Percentiles rank a stretch among this genome's conserved stretches.
These are phyloP conservation scores for Cunninghamia lanceolata DNA, from an alignment of 75 land plant species.

Conservation along the genomic window DNA sequence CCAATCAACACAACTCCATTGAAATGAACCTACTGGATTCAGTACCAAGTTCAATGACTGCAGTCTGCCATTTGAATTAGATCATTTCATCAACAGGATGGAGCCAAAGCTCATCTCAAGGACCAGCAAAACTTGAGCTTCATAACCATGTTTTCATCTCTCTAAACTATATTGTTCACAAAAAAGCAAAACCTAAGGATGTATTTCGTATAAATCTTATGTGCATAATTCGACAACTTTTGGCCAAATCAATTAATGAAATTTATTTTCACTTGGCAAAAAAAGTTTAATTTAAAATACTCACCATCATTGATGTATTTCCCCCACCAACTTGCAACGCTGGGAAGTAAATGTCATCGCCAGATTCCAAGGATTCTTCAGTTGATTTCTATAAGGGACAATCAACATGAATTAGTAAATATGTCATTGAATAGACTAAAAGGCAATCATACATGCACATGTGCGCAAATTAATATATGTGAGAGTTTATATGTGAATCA, in stretches of 20 bases:
- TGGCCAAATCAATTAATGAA: background rate
- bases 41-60: background rate
- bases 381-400: slow-evolving; percentile 15
- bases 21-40: background rate
- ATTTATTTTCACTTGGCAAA: background rate
- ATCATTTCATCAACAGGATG: background rate
- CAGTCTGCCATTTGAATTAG: background rate
- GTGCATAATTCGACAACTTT: background rate
- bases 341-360: slow-evolving; percentile 79
- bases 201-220: background rate
- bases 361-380: slow-evolving; percentile 50
- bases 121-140: background rate
- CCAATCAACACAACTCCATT: background rate
- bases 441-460: background rate
- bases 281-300: background rate
- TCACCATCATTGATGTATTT: slow-evolving; percentile 61
- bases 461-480: background rate
- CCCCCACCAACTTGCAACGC: slow-evolving; percentile 60
- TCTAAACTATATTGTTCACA: background rate
- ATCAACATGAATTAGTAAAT: background rate
- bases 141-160: background rate
- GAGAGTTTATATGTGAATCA: background rate
- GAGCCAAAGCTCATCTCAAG: background rate
- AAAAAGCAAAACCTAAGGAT: background rate
- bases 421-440: background rate